Evolutionary conservation across 2,329 filamentous ascomycete genomes (phyloP), one percentile per base, ranked within the genome.

Genomic region (Stemphylium beticola): DNA sequence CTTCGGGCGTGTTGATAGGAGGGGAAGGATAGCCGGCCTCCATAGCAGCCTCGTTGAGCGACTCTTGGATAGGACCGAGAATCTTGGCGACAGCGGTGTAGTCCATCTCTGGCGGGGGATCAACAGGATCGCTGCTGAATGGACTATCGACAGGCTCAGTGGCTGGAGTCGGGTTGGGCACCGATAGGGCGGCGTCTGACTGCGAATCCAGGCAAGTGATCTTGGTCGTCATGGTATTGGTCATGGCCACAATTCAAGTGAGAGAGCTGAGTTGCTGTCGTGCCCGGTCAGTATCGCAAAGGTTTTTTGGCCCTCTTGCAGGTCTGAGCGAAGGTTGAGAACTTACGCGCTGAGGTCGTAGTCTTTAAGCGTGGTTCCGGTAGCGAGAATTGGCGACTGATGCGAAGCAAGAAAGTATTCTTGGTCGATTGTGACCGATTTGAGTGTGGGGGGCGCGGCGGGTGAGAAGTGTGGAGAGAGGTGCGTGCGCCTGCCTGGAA

Each of bases 1-100:
- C 18, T 6, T 51, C 54, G 5, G 71, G 72, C 0, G 70, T 72
- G 55, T 73, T 72, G 53, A 67, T 61, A 6, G 71, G 72, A 12
- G 69, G 69, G 4, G 64, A 68, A 1, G 72, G 72, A 22, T 57
- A 68, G 53, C 62, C 64, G n/a, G 68, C 65, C 12, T 65, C 63
- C 7, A 69, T 60, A 4, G 70, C 71, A 9, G 57, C 55, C 33
- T 74, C 71, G 44, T 74, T 74, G 32, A 72, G 62, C 4, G 50
- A 45, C 46, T 73, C 70, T 31, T 68, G 61, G 32, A 73, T 72
- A 2, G 68, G 64, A 2, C 49, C 65, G 1, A 74, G 69, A 10
- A 63, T 66, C 14, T 59, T 62, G 49, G 59, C 63, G 43, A 74
- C 65, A 14, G 64, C 69, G 2, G 57, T 57, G 20, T 72, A 61